Base-by-base conservation (phyloP, 164 flowering plant species). In the Magnolia kwangsiensis region DNA sequence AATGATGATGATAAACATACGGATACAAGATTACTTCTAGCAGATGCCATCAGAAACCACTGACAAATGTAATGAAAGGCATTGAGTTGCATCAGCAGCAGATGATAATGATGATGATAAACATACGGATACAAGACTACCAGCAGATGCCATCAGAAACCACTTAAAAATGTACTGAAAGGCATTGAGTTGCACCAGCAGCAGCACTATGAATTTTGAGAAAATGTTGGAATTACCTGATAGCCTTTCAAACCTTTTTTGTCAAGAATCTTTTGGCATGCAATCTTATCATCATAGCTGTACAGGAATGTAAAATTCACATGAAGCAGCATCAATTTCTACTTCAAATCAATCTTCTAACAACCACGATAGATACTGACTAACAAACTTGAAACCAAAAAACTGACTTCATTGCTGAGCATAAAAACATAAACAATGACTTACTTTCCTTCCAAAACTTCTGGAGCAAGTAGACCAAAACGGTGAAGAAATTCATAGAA, bases 381-480 rank as follows among this genome's bases (percentile, higher is more conserved):
- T 58, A 27, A 77, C 29, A 71, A 63, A 24, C 72, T 16, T 67
- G 19, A 50, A 71, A 71, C 65, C 65, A 58, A n/a, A 37, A 0
- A 7, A 86, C 95, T 82, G 85, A 94, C 98, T 85, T 94, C 68
- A 7, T 20, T 65, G 68, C 65, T 21, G 20, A 65, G 29, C 24
- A 21, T 20, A 64, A 29, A 45, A 7, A 73, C 19, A 58, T n/a
- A 16, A 37, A 9, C 61, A 27, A 18, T 2, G 13, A 86, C 95
- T 83, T 87, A 94, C 98, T 85, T 96, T 86, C 97, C 98, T 3
- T 92, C 98, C 82, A 96, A 76, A 78, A 90, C 94, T 79, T 94
- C 97, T 2, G 99, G 98, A 77, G 95, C 95, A 80, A 96, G 97
- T 80, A 94, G 90, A 79, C 98, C 98, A 86, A 96, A 96, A 29